Percentiles rank a stretch among this genome's conserved stretches.
Evolutionary conservation across 768 basidiomycete genomes (phyloP).

Genomic region (Erythrobasidium yunnanense): DNA sequence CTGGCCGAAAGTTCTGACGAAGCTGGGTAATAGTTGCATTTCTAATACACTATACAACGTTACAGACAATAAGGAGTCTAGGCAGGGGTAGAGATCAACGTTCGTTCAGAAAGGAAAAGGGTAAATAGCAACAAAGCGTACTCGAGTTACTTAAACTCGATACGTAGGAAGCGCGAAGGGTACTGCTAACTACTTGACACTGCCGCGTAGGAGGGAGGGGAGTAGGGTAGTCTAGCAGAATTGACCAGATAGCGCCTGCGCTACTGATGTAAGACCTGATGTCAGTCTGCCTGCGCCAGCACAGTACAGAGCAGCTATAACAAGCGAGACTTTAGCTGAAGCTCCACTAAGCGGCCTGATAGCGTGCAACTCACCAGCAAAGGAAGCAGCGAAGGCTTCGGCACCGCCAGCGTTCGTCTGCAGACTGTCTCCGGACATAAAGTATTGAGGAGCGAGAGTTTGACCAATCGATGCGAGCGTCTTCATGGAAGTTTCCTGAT

Average conservation of each 20-base stretch:
- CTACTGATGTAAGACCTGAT: not conserved
- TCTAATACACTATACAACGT: no score
- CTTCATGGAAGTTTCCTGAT: constrained; percentile 4
- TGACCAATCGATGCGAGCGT: not conserved
- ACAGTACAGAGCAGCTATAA: constrained; percentile 5
- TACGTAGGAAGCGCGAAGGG: not conserved
- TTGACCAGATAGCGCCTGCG: not conserved
- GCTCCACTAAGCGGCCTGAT: not conserved
- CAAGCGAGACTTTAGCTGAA: not conserved
- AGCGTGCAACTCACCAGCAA: constrained; percentile 13
- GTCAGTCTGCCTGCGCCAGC: constrained; percentile 12
- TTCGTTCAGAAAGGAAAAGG: no score
- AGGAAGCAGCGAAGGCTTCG: constrained; percentile 12
- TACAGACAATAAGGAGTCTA: no score
- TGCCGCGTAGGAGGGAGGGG: no score
- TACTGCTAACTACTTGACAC: not conserved
- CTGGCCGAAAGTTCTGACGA: no score
- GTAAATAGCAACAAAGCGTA: no score
- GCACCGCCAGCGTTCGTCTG: constrained; percentile 20
- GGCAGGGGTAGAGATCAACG: no score
- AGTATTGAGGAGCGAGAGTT: not conserved
- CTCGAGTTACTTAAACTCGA: not conserved
- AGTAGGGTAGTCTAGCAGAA: not conserved
- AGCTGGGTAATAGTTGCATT: no score
- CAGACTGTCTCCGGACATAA: not conserved